Evolutionary conservation across 2,329 filamentous ascomycete species (phyloP), one percentile per base, ranked within the genome.

Genomic region (Fusarium tjaetaba): DNA sequence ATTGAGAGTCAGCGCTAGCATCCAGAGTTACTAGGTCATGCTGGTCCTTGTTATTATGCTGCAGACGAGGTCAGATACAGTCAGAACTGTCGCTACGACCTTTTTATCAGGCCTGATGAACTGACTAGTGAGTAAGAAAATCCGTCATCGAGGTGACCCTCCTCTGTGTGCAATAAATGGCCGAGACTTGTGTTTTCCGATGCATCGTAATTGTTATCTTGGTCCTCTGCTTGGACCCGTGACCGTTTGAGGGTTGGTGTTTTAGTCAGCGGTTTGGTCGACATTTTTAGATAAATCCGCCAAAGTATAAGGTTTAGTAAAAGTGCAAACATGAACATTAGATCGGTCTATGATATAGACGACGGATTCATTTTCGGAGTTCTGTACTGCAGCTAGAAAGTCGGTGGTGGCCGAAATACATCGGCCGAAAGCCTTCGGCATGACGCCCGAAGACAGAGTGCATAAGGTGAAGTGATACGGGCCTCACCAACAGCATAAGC

Each of bases 371-470:
- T n/a, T n/a, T 34, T 68, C 63, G 46, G 56, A 39, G 13, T 5
- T 11, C 18, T 24, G 15, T 20, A 14, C 15, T 51, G 22, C 3
- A 18, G 15, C 13, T 16, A 16, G 41, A 69, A 69, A 69, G 66
- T 69, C 66, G 66, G 66, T 69, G 49, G 52, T 69, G 66, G 14
- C 66, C 66, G 66, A 69, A 69, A 69, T 69, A 61, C 32, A 32
- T 69, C 66, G 66, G 65, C 66, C 66, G 66, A 69, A 69, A 69
- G 39, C 57, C 64, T 69, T 69, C 66, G 66, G 34, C 43, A 22
- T 61, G 13, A 32, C 49, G 26, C 43, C 63, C 61, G 38, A 61
- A 55, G 13, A 45, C 34, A 62, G 32, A 60, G 16, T 57, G 51
- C 60, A 58, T 32, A 39, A 28, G 16, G 15, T 30, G 32, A 38